phyloP scores from a whole-genome alignment of 805 yeast species.

The Naumovozyma dairenensis region DNA sequence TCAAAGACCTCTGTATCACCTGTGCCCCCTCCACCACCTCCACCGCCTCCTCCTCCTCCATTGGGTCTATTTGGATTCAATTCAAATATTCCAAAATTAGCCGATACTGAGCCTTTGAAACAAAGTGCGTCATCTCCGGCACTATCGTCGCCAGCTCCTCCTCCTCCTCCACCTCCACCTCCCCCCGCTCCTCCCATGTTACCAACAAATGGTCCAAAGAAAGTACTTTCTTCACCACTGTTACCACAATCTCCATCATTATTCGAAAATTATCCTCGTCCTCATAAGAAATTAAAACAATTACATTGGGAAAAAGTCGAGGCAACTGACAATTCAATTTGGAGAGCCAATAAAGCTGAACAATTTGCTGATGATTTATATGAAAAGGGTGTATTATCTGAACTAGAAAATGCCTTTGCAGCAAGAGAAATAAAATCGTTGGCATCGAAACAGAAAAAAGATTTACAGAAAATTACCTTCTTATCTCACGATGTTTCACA shows the following conservation, averaged over 20 bases:
- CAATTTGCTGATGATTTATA: slow-evolving; percentile 50
- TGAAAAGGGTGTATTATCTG: slow-evolving; percentile 71
- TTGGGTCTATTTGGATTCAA: not conserved
- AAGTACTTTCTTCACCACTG: slow-evolving; percentile 25
- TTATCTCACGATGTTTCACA: slow-evolving; percentile 82
- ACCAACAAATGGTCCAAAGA: slow-evolving; percentile 2
- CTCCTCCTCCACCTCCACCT: slow-evolving; percentile 27
- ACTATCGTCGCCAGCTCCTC: slow-evolving; percentile 13
- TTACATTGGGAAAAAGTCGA: slow-evolving; percentile 96
- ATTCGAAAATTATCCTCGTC: slow-evolving; percentile 50
- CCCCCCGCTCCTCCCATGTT: slow-evolving; percentile 28
- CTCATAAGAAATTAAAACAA: slow-evolving; percentile 75
- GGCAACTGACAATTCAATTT: slow-evolving; percentile 72
- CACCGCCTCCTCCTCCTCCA: slow-evolving; percentile 6
- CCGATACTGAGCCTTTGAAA: not conserved
- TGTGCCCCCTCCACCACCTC: slow-evolving; percentile 8
- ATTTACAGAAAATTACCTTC: slow-evolving; percentile 50
- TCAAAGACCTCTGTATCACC: slow-evolving; percentile 1
- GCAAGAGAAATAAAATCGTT: slow-evolving; percentile 60
- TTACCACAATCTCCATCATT: slow-evolving; percentile 26
- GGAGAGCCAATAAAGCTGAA: slow-evolving; percentile 61
- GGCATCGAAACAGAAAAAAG: slow-evolving; percentile 37
- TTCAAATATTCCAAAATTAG: not conserved
- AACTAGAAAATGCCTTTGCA: slow-evolving; percentile 78
- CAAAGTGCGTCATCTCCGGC: slow-evolving; percentile 7